These are phyloP conservation scores for Karstenula rhodostoma DNA, from an alignment of 2,329 filamentous ascomycete species.

Conservation along the genomic window DNA sequence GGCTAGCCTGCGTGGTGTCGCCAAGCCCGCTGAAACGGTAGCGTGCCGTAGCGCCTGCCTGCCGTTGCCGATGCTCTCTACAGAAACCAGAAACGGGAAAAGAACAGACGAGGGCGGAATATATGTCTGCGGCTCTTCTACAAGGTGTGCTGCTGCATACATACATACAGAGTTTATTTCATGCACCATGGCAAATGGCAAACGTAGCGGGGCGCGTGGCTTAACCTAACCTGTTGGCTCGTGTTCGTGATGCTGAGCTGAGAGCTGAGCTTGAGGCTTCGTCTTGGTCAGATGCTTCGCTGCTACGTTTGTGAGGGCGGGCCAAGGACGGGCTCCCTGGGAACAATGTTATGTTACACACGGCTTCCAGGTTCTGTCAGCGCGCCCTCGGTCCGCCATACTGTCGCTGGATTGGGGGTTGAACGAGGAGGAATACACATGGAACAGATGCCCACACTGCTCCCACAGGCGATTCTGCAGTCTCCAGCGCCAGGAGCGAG, in stretches of 20 bases:
- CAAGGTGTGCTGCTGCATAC: not conserved
- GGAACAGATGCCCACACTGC: not conserved
- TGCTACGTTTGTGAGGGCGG: not conserved
- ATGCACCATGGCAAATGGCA: too few species aligned
- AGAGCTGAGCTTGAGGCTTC: not conserved
- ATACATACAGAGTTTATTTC: too few species aligned
- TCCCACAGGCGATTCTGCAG: not conserved
- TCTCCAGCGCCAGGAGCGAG: not conserved
- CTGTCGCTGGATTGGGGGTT: not conserved
- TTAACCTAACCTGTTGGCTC: not conserved
- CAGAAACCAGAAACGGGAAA: not conserved
- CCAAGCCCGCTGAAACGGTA: slow-evolving; percentile 6
- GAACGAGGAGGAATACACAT: not conserved
- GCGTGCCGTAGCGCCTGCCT: slow-evolving; percentile 4
- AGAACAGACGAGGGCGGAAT: not conserved
- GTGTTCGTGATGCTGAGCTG: not conserved
- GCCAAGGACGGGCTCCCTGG: not conserved
- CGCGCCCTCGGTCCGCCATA: not conserved
- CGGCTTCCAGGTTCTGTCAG: not conserved
- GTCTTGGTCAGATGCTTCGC: not conserved
- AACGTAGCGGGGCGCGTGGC: not conserved
- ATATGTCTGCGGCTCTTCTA: not conserved
- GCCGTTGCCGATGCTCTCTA: not conserved
- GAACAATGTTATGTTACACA: not conserved
- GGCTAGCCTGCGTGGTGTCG: not conserved